Conservation (phyloP, 306 rosid genomes). For the Acacia confusa region DNA sequence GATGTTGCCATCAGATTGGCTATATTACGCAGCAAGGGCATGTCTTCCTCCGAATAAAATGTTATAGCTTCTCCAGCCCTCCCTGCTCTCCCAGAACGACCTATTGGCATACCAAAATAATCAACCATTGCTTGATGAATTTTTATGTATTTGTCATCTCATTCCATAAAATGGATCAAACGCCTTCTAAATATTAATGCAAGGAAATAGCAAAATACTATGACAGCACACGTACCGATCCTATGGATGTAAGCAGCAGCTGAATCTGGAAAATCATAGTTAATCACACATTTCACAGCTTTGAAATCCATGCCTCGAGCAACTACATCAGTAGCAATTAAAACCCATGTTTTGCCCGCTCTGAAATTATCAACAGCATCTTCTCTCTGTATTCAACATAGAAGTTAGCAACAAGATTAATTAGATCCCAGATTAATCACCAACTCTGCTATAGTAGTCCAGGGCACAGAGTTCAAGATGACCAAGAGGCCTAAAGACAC, state of each 20-base stretch:
- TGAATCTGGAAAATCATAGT: slow-evolving; percentile 96
- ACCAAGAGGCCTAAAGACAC: not conserved
- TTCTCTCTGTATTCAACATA: slow-evolving; percentile 66
- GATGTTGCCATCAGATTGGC: slow-evolving; percentile 83
- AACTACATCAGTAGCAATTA: slow-evolving; percentile 94
- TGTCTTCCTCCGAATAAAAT: slow-evolving; percentile 79
- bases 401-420: slow-evolving; percentile 17
- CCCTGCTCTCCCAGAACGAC: slow-evolving; percentile 98
- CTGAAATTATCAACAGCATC: slow-evolving; percentile 85
- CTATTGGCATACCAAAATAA: slow-evolving; percentile 43
- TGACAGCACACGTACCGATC: slow-evolving; percentile 67
- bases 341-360: slow-evolving; percentile 95
- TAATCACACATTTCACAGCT: slow-evolving; percentile 85
- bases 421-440: slow-evolving; percentile 12
- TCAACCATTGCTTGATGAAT: not conserved
- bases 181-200: slow-evolving; percentile 1
- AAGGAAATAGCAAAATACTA: slow-evolving; percentile 2
- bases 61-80: slow-evolving; percentile 91
- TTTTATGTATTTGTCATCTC: not conserved
- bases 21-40: slow-evolving; percentile 73
- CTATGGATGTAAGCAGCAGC: slow-evolving; percentile 85
- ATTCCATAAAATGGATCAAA: not conserved
- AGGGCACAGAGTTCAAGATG: not conserved
- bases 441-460: not conserved
- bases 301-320: slow-evolving; percentile 99